Conservation (phyloP, 495 filamentous ascomycete species). For the Podospora pseudopauciseta region DNA sequence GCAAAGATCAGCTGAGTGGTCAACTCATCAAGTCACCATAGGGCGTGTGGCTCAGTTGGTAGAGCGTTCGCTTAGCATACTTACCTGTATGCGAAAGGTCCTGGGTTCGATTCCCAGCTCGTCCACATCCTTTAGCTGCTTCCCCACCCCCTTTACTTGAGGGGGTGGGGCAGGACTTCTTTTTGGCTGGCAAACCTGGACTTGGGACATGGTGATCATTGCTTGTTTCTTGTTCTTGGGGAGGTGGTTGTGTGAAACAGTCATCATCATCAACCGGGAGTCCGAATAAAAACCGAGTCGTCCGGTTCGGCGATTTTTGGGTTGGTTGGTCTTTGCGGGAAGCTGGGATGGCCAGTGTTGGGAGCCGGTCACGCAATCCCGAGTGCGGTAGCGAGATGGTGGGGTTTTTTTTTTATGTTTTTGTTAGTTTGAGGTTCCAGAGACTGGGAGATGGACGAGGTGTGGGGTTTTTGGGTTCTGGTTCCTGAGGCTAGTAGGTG, state of each 20-base stretch:
- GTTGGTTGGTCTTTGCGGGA: background rate
- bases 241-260: background rate
- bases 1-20: background rate
- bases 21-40: background rate
- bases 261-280: background rate
- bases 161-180: background rate
- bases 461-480: background rate
- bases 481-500: background rate
- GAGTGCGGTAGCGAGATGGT: background rate
- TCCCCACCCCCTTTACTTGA: background rate
- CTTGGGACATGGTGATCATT: background rate
- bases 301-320: background rate
- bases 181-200: background rate
- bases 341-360: background rate
- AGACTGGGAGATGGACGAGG: background rate
- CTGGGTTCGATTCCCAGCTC: constrained; percentile 28
- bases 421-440: background rate
- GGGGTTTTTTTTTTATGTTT: background rate
- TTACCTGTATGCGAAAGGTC: constrained; percentile 20
- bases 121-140: constrained; percentile 12
- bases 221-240: background rate
- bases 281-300: background rate
- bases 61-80: constrained; percentile 27
- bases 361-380: background rate
- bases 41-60: constrained; percentile 29